Conservation (phyloP, 495 filamentous ascomycete species). For the Lepraria neglecta region DNA sequence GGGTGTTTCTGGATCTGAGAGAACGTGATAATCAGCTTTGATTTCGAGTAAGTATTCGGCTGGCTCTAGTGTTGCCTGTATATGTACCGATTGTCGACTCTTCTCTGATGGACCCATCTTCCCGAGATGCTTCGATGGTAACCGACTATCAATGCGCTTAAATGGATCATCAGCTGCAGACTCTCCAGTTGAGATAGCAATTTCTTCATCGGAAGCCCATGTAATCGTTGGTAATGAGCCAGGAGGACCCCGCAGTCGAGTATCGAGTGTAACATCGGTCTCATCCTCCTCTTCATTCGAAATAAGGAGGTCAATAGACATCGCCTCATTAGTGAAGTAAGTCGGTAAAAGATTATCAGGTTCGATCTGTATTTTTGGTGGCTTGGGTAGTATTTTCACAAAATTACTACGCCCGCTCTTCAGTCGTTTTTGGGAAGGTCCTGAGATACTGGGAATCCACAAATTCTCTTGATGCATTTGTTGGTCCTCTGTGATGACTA, state of each 20-base stretch:
- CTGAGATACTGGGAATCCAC: constrained; percentile 47
- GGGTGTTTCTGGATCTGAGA: constrained; percentile 76
- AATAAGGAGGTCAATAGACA: constrained; percentile 61
- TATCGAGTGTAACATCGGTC: constrained; percentile 61
- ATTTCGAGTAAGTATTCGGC: constrained; percentile 64
- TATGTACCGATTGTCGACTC: constrained; percentile 41
- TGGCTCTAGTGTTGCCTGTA: constrained; percentile 44
- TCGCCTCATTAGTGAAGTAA: constrained; percentile 77
- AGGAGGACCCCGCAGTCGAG: constrained; percentile 54
- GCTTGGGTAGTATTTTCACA: constrained; percentile 74
- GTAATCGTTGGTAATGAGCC: constrained; percentile 46
- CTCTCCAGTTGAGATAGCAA: constrained; percentile 15
- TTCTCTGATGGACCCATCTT: constrained; percentile 23
- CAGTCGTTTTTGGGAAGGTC: constrained; percentile 34
- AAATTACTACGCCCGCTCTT: constrained; percentile 35
- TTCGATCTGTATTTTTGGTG: constrained; percentile 79
- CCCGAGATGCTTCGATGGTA: constrained; percentile 13
- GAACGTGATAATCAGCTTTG: constrained; percentile 66
- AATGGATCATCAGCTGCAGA: background rate
- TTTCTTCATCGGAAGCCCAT: constrained; percentile 40
- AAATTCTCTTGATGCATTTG: constrained; percentile 41
- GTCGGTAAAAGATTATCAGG: constrained; percentile 53
- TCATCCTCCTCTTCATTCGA: constrained; percentile 80
- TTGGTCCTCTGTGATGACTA: constrained; percentile 49
- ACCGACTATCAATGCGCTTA: background rate